A percentile compares a stretch with the other conserved stretches of the same genome.
phyloP scores from a whole-genome alignment of 768 basidiomycete genomes.

The Coprinopsis marcescibilis region DNA sequence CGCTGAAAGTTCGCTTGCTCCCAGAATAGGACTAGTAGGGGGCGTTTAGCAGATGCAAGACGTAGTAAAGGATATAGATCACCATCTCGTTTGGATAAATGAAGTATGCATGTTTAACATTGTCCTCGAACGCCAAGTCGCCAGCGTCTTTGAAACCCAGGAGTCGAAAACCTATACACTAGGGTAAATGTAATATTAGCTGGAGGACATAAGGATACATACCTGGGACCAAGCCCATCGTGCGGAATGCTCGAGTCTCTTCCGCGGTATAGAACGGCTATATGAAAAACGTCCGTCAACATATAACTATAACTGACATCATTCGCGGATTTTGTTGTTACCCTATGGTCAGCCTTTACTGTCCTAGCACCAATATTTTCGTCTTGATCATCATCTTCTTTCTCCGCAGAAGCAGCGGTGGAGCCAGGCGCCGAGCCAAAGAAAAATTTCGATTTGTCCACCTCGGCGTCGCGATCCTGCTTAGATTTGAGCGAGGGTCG shows the following conservation, averaged over 20 bases:
- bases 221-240: conserved; percentile 76
- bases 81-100: conserved; percentile 91
- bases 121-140: conserved; percentile 78
- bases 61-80: conserved; percentile 15
- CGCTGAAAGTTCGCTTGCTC: conserved; percentile 87
- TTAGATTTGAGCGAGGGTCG: not conserved
- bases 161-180: conserved; percentile 81
- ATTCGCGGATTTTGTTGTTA: conserved; percentile 21
- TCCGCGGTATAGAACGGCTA: conserved; percentile 85
- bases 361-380: conserved; percentile 28
- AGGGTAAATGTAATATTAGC: conserved; percentile 1
- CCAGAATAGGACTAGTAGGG: conserved; percentile 68
- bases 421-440: conserved; percentile 39
- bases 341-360: conserved; percentile 50
- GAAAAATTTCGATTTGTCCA: conserved; percentile 38
- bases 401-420: conserved; percentile 27
- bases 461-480: conserved; percentile 41
- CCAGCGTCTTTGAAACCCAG: conserved; percentile 82
- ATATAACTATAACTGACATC: conserved; percentile 1
- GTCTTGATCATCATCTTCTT: conserved; percentile 35
- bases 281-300: conserved; percentile 8
- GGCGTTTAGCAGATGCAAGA: conserved; percentile 10
- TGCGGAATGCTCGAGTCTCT: conserved; percentile 77
- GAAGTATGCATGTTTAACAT: conserved; percentile 87
- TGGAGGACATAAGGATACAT: conserved; percentile 13